Evolutionary conservation across 495 filamentous ascomycete species (phyloP).

Genomic region (Penicillium coffeae): DNA sequence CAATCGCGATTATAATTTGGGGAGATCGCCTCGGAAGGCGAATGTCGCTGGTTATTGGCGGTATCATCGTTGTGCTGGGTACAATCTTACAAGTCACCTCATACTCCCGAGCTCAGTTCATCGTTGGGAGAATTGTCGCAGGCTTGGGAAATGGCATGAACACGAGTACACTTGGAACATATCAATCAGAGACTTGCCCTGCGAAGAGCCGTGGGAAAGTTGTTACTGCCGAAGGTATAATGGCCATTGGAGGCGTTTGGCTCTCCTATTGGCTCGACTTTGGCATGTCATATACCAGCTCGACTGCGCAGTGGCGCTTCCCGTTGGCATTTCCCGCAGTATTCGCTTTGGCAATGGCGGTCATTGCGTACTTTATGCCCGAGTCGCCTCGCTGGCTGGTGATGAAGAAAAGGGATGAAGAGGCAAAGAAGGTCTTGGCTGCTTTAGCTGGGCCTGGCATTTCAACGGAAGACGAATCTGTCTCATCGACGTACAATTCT

Average conservation of each 20-base stretch:
- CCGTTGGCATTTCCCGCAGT: constrained; percentile 58
- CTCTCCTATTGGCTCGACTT: constrained; percentile 24
- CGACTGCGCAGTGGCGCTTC: constrained; percentile 44
- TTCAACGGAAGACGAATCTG: too few relatives aligned
- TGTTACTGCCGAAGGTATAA: constrained; percentile 40
- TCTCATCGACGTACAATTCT: too few relatives aligned
- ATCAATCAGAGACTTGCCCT: constrained; percentile 64
- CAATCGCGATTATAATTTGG: constrained; percentile 19
- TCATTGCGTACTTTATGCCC: constrained; percentile 27
- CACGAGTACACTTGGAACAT: constrained; percentile 64
- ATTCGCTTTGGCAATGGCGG: constrained; percentile 39
- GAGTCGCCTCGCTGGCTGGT: constrained; percentile 33
- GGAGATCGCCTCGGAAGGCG: constrained; percentile 49
- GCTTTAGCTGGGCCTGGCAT: too few relatives aligned
- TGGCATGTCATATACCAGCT: constrained; percentile 7
- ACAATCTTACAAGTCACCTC: constrained; percentile 49
- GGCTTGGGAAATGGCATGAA: constrained; percentile 66
- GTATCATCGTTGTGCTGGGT: constrained; percentile 53
- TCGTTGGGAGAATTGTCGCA: constrained; percentile 66
- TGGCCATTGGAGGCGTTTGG: constrained; percentile 15
- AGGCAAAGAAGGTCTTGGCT: too few relatives aligned
- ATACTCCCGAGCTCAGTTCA: constrained; percentile 47
- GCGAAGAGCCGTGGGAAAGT: constrained; percentile 59
- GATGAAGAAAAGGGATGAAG: too few relatives aligned
- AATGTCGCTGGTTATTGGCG: constrained; percentile 59